These are phyloP conservation scores for Ichthyophonus hoferi DNA, from an alignment of 208 protist species.

Conservation along the genomic window DNA sequence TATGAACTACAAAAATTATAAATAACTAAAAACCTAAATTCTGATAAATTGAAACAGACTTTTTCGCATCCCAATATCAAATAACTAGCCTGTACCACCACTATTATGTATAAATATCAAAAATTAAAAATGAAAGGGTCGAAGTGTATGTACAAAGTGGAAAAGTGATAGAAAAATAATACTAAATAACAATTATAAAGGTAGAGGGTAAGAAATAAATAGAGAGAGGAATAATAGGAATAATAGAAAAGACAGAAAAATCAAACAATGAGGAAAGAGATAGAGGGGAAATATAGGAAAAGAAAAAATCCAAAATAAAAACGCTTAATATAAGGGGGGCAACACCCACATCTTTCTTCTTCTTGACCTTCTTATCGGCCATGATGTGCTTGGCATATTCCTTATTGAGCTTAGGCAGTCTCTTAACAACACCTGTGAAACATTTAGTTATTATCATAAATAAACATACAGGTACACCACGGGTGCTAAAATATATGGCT, in stretches of 20 bases:
- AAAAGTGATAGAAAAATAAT: too few relatives aligned
- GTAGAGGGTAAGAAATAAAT: not conserved
- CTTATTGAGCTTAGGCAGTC: constrained; percentile 52
- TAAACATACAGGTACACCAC: not conserved
- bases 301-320: not conserved
- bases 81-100: too few relatives aligned
- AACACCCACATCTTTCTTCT: not conserved
- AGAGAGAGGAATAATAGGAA: too few relatives aligned
- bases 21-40: too few relatives aligned
- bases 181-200: too few relatives aligned
- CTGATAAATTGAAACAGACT: too few relatives aligned
- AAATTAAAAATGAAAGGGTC: too few relatives aligned
- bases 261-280: not conserved
- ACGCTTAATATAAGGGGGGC: not conserved
- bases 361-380: constrained; percentile 28
- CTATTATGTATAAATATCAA: too few relatives aligned
- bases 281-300: not conserved
- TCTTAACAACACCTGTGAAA: constrained; percentile 9
- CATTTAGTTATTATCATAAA: not conserved
- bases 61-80: too few relatives aligned
- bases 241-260: too few relatives aligned
- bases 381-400: constrained; percentile 37
- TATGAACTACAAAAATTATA: too few relatives aligned
- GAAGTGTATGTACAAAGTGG: too few relatives aligned
- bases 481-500: not conserved